Evolutionary conservation across 176 grass and related monocot species (phyloP), one percentile per base, ranked within the genome.

Genomic region (Phoenix roebelenii): DNA sequence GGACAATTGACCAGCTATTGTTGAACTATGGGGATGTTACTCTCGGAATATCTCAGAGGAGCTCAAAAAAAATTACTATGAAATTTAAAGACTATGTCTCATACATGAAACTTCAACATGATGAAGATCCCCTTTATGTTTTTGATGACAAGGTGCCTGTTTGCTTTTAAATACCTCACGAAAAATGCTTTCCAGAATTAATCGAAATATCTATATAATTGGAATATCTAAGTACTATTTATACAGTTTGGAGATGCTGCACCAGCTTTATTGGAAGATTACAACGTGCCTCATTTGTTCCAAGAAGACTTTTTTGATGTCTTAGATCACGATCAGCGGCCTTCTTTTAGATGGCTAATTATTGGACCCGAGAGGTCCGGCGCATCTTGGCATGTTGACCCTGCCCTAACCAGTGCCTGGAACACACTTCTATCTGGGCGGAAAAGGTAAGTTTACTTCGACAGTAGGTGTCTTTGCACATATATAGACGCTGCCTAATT

Each of bases 351-450:
- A 91, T 97, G 93, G 93, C 30, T 97, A 35, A 97, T 97, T 72
- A 78, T 97, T 69, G 93, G 93, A 39, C 93, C 93, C 63, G 84
- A 91, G 64, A 85, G 92, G 74, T 97, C 93, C 7, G 93, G 93
- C 79, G 93, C 93, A 55, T 97, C 93, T 65, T 97, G 93, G 93
- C 93, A 97, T 85, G 84, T 97, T 69, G 93, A 97, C 80, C 93
- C 93, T 66, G 87, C 87, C 49, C 61, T 97, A 23, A 97, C 93
- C 18, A 91, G 78, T 57, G 93, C 93, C 22, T 97, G 93, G 93
- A 97, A 97, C 51, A 97, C 93, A 72, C 93, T 97, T 76, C 81
- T 97, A 70, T 88, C 75, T 72, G 93, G 93, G 30, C 69, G 58
- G 28, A 97, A 97, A 91, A 97, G 93, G 93, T 97, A 51, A 3